These are phyloP conservation scores for Zea luxurians DNA, from an alignment of 176 grass and related monocot species.

Conservation along the genomic window DNA sequence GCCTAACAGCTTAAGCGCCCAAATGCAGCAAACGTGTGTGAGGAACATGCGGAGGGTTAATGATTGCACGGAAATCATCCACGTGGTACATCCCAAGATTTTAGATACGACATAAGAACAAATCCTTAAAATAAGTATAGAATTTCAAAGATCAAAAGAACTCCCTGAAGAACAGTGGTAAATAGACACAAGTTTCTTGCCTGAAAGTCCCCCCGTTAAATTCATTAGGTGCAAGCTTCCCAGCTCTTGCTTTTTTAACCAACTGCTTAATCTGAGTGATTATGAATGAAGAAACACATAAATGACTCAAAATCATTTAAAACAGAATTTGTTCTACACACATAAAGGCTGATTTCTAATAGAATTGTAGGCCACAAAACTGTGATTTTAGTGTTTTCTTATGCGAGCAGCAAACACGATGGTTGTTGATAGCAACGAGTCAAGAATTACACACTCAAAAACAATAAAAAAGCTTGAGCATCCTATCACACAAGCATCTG, in stretches of 20 bases:
- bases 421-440: neutral
- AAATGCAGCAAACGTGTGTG: neutral
- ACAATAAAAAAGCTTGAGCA: neutral
- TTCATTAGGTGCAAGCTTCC: constrained; percentile 81
- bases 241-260: constrained; percentile 79
- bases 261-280: constrained; percentile 7
- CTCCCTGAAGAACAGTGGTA: constrained; percentile 10
- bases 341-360: neutral
- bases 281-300: neutral
- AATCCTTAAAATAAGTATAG: constrained; percentile 24
- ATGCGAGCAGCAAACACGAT: constrained; percentile 18
- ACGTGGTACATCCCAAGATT: constrained; percentile 97
- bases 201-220: constrained; percentile 91
- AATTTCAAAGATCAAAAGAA: constrained; percentile 20
- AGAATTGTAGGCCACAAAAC: neutral
- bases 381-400: constrained; percentile 30
- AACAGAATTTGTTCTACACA: neutral
- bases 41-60: constrained; percentile 86
- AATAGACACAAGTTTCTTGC: constrained; percentile 40
- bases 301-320: neutral
- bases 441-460: neutral
- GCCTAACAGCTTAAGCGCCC: no score
- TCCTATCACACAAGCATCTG: neutral
- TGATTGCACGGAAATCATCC: constrained; percentile 94
- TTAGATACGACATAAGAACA: constrained; percentile 63